A percentile compares a stretch with the other conserved stretches of the same genome.
Evolutionary conservation across 2,329 filamentous ascomycete genomes (phyloP).

Genomic region (Aureobasidium sp.): DNA sequence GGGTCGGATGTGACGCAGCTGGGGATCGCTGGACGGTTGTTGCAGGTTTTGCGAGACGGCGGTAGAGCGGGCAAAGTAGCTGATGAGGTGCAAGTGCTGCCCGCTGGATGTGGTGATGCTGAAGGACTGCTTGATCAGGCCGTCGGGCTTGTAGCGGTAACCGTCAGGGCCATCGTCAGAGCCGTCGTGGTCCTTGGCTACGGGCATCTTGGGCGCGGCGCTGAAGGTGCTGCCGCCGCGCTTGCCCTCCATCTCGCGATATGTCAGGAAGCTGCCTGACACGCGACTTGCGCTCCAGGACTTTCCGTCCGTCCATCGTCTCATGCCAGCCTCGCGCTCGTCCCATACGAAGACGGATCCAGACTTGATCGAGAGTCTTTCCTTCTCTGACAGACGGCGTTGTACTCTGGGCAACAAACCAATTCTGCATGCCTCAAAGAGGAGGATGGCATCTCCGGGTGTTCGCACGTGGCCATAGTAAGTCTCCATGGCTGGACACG

Average conservation of each 20-base stretch:
- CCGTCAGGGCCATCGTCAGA: slow-evolving; percentile 74
- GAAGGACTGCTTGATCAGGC: slow-evolving; percentile 99
- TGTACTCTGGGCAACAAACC: slow-evolving; percentile 88
- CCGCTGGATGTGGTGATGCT: slow-evolving; percentile 89
- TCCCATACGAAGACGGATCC: slow-evolving; percentile 99
- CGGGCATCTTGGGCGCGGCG: slow-evolving; percentile 39
- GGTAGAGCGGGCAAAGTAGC: slow-evolving; percentile 83
- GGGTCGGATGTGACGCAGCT: slow-evolving; percentile 73
- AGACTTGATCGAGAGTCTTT: slow-evolving; percentile 89
- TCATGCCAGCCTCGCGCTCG: slow-evolving; percentile 95
- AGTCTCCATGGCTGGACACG: slow-evolving; percentile 68
- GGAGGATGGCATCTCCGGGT: slow-evolving; percentile 91
- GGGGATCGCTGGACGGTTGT: slow-evolving; percentile 74
- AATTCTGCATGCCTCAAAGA: slow-evolving; percentile 94
- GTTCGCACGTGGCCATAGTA: slow-evolving; percentile 93
- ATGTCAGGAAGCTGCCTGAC: slow-evolving; percentile 94
- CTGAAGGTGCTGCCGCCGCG: slow-evolving; percentile 65
- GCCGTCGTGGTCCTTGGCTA: slow-evolving; percentile 54
- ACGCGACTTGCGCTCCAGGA: slow-evolving; percentile 98
- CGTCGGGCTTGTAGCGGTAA: slow-evolving; percentile 91
- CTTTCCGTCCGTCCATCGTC: slow-evolving; percentile 97
- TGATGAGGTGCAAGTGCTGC: slow-evolving; percentile 94
- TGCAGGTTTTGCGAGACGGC: slow-evolving; percentile 64
- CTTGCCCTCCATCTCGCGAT: slow-evolving; percentile 98
- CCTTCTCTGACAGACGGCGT: slow-evolving; percentile 88